These are phyloP conservation scores for Kwoniella sp. DNA, from an alignment of 768 basidiomycete species.

Conservation along the genomic window DNA sequence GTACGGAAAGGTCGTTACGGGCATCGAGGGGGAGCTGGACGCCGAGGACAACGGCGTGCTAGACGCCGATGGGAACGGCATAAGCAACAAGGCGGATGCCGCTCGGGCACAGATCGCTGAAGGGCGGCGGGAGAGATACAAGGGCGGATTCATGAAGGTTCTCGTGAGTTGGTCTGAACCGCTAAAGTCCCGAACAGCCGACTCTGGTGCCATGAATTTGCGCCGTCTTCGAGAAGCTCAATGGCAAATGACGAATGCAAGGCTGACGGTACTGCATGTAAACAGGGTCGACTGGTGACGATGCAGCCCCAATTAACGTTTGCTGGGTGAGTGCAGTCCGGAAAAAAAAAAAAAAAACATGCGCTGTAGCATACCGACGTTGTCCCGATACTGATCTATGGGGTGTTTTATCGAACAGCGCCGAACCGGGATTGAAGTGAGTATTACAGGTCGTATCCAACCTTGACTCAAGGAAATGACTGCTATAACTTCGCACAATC, in stretches of 20 bases:
- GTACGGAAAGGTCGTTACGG: constrained; percentile 55
- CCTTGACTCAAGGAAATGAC: too few species aligned
- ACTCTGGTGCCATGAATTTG: too few species aligned
- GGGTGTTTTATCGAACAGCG: constrained; percentile 25
- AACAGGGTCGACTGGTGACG: constrained; percentile 33
- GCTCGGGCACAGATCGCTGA: constrained; percentile 40
- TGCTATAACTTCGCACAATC: too few species aligned
- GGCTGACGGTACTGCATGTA: background rate
- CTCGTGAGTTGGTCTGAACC: constrained; percentile 35
- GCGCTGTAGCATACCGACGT: too few species aligned
- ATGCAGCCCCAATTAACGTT: constrained; percentile 32
- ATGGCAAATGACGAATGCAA: background rate
- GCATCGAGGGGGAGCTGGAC: constrained; percentile 60
- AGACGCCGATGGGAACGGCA: constrained; percentile 29
- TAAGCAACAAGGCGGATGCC: background rate
- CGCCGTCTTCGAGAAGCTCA: too few species aligned
- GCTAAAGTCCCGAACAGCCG: too few species aligned
- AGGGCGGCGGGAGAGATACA: constrained; percentile 37
- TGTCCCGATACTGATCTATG: too few species aligned
- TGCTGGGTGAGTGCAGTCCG: constrained; percentile 25
- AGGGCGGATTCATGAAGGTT: constrained; percentile 44
- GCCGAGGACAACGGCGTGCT: constrained; percentile 30
- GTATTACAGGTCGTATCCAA: constrained; percentile 9
- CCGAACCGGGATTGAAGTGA: constrained; percentile 38
- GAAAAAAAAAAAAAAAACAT: too few species aligned